A percentile compares a stretch with the other conserved stretches of the same genome.
phyloP scores from a whole-genome alignment of 1,284 basidiomycete species.

The Bondarzewia mesenterica region DNA sequence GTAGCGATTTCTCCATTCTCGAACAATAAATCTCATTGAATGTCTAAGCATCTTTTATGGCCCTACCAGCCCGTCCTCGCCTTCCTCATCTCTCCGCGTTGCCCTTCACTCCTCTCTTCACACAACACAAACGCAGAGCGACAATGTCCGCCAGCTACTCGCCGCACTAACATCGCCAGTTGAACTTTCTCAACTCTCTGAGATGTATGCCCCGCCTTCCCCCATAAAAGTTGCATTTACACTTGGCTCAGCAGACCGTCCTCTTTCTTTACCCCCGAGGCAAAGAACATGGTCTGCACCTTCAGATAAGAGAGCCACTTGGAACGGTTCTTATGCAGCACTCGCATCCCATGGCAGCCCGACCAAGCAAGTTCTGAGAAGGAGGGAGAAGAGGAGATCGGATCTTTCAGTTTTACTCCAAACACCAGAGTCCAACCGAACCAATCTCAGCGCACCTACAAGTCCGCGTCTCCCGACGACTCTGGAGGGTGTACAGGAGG shows the following conservation, averaged over 20 bases:
- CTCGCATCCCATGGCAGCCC: conserved; percentile 38
- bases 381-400: conserved; percentile 43
- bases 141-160: conserved; percentile 69
- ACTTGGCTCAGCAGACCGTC: conserved; percentile 31
- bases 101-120: conserved; percentile 64
- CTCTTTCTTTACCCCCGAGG: conserved; percentile 23
- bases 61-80: conserved; percentile 35
- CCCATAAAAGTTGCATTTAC: conserved; percentile 36
- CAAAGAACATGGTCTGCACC: conserved; percentile 18
- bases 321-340: conserved; percentile 59
- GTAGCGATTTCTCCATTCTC: neutral
- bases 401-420: conserved; percentile 42
- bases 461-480: conserved; percentile 28
- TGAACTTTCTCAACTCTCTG: conserved; percentile 63
- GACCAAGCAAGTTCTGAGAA: conserved; percentile 30
- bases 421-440: conserved; percentile 10
- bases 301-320: conserved; percentile 56
- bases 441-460: conserved; percentile 36
- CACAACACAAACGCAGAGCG: conserved; percentile 69
- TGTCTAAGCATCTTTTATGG: conserved; percentile 25
- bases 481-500: conserved; percentile 33
- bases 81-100: conserved; percentile 54
- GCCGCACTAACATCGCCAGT: conserved; percentile 62
- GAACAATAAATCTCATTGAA: neutral
- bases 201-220: conserved; percentile 79